Evolutionary conservation across 768 basidiomycete species (phyloP), one percentile per base, ranked within the genome.

Genomic region (Leccinum broughii): DNA sequence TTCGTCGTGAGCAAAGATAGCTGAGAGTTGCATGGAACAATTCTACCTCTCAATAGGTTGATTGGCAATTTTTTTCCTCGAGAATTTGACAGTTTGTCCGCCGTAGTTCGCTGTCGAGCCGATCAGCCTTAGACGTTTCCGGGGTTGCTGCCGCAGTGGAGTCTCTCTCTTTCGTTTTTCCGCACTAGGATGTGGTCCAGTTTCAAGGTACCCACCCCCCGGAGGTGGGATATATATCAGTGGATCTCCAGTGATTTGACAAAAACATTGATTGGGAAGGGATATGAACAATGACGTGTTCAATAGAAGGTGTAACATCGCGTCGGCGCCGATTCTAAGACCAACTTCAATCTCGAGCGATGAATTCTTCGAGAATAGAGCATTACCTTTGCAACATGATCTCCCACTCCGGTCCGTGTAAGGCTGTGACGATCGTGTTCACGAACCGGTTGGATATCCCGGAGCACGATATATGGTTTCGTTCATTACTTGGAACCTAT

Each of bases 231-330:
- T 64, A 39, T 81, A 79, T 26, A 85, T 76, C 24, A 96, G 70
- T 0, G 90, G 87, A 37, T 79, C 78, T 4, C 95, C 95, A 0
- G 88, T 84, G 59, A 97, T 70, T 72, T 98, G 95, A 62, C 90
- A 90, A 39, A 88, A 81, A 68, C 93, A 95, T 20, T 84, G 86
- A 67, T 97, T 96, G 0, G 90, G 89, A 22, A 97, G 74, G 2
- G 89, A 77, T 15, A 89, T 68, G 70, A 94, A 98, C 17, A 95
- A 62, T 10, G 85, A 89, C 0, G 88, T 87, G 57, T 88, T 82
- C 3, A 86, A 80, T 17, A 98, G 81, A 10, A 98, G 77, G 70
- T 94, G 87, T 34, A 90, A 71, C 81, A 96, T 88, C 1, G 83
- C 82, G 64, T 85, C 85, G 44, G 85, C 85, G 0, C 95, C 94